Evolutionary conservation across 108 stramenopile genomes (phyloP), one percentile per base, ranked within the genome.

Genomic region (Bacterosira constricta): DNA sequence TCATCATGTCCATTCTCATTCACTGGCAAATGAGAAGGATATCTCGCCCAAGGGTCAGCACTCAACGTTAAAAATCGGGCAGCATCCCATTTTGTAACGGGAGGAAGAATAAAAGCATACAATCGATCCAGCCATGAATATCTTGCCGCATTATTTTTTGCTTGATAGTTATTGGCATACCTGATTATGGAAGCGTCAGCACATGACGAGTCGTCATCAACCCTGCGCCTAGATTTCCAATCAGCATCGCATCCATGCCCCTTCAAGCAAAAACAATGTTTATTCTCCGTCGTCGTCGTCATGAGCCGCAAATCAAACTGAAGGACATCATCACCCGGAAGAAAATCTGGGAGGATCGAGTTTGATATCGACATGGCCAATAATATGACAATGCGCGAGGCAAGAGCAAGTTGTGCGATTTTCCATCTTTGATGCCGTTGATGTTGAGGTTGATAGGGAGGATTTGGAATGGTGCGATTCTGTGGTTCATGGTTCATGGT

Each of bases 31-130:
- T 21, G 27, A 11, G 41, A 51, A 34, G 90, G 86, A 65, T 82
- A 78, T 63, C 89, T 75, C 37, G 70, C 60, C 38, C 69, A 59
- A 15, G 89, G 88, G 56, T 81, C 32, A 0, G 71, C 62, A 31
- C 87, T 88, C 42, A 95, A 55, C 13, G 75, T 61, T 41, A 94
- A 63, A 78, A 94, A 90, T 51, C 93, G 69, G 8, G 93, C 89
- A 13, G 89, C 85, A 57, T 95, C 93, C 93, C 93, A 95, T 66
- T 83, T 86, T 0, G 90, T 95, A 53, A 90, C 62, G 15, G 93
- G 90, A 25, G 77, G 47, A 17, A 91, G 58, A 3, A 89, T 47
- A 39, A 90, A 85, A 10, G 65, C 49, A 68, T 88, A 93, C 5
- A 62, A 49, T 58, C 23, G 25, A 38, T 75, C 75, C 5, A 80